These are phyloP conservation scores for Phytophthora meadii DNA, from an alignment of 352 stramenopile genomes.

Conservation along the genomic window DNA sequence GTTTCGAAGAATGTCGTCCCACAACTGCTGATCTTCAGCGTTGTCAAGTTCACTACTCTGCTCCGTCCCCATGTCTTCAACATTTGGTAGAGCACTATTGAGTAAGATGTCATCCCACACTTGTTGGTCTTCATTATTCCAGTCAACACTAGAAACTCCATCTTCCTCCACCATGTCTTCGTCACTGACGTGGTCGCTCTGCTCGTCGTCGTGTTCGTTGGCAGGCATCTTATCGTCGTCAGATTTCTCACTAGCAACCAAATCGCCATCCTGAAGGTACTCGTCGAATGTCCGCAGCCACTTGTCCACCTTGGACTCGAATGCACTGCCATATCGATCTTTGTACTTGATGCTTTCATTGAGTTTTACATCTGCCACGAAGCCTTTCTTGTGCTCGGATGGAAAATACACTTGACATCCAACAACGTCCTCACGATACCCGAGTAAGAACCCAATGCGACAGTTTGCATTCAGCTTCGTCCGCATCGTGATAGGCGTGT, in stretches of 20 bases:
- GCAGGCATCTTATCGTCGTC: background rate
- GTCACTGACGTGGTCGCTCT: too few relatives aligned
- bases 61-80: background rate
- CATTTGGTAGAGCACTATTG: background rate
- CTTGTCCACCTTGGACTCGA: slow-evolving; percentile 11
- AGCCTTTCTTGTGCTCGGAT: slow-evolving; percentile 12
- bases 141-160: background rate
- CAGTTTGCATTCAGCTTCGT: slow-evolving; percentile 14
- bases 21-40: slow-evolving; percentile 1
- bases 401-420: slow-evolving; percentile 15
- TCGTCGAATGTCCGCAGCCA: slow-evolving; percentile 8
- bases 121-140: slow-evolving; percentile 1
- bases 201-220: background rate
- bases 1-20: background rate
- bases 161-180: background rate
- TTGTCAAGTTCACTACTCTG: background rate
- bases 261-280: background rate
- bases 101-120: background rate
- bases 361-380: slow-evolving; percentile 19
- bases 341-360: slow-evolving; percentile 21
- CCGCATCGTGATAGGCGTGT: background rate
- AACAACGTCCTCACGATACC: slow-evolving; percentile 11
- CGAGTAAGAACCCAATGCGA: background rate
- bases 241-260: too few relatives aligned
- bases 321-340: slow-evolving; percentile 7